These are phyloP conservation scores for Amanita fuliginea DNA, from an alignment of 768 basidiomycete species.

Conservation along the genomic window DNA sequence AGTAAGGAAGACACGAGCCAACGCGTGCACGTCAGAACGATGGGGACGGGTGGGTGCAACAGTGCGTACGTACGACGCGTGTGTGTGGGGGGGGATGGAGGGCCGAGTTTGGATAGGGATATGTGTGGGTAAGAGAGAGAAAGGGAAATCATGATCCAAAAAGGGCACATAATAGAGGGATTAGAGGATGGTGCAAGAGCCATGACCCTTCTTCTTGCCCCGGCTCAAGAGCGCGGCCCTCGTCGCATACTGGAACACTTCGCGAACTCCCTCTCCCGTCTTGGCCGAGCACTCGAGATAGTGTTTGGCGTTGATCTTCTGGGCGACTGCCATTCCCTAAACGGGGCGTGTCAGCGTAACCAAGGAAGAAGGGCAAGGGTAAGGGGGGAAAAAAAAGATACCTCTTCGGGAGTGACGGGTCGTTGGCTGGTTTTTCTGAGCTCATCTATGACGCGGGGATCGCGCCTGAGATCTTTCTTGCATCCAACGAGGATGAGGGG, in stretches of 20 bases:
- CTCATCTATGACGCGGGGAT: constrained; percentile 88
- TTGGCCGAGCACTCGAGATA: constrained; percentile 98
- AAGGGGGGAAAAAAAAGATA: constrained; percentile 24
- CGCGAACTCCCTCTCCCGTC: constrained; percentile 93
- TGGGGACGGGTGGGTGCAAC: not conserved
- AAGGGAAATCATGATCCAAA: no score
- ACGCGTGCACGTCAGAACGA: no score
- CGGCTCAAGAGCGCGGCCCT: constrained; percentile 76
- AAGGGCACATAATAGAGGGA: not conserved
- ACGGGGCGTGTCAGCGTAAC: not conserved
- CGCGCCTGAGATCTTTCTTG: constrained; percentile 97
- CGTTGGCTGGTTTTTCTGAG: constrained; percentile 89
- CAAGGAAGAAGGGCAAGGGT: not conserved
- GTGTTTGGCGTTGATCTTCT: constrained; percentile 94
- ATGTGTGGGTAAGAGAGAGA: not conserved
- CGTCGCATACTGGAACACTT: constrained; percentile 98
- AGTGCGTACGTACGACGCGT: not conserved
- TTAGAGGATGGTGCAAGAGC: constrained; percentile 22
- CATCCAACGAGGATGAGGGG: constrained; percentile 97
- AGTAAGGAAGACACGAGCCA: no score
- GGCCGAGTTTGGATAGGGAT: not conserved
- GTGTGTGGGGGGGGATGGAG: no score
- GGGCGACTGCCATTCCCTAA: constrained; percentile 87
- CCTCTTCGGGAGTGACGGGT: constrained; percentile 92
- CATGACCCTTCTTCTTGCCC: constrained; percentile 32